Evolutionary conservation across 2,329 filamentous ascomycete species (phyloP).

Genomic region (Pyrenophora teres): DNA sequence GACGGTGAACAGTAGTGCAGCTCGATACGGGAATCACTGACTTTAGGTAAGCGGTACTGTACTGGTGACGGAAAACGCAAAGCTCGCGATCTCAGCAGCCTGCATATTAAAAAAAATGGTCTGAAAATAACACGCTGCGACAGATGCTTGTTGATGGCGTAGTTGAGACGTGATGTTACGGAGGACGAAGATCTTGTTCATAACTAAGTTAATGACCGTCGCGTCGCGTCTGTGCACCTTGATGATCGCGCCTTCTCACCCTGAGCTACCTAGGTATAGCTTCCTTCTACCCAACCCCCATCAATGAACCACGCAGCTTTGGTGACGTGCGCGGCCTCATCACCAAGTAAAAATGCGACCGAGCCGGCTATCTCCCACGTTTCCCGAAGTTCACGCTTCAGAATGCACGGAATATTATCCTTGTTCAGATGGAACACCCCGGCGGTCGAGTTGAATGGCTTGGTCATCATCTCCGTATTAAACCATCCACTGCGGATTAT

Average conservation of each 20-base stretch:
- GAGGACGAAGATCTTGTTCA: background rate
- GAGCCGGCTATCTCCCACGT: constrained; percentile 7
- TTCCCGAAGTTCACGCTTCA: constrained; percentile 6
- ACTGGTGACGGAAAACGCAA: background rate
- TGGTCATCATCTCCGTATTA: constrained; percentile 3
- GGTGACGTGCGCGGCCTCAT: constrained; percentile 3
- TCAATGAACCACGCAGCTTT: constrained; percentile 8
- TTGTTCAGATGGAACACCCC: constrained; percentile 2
- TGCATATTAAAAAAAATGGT: background rate
- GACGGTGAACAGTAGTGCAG: background rate
- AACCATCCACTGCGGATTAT: background rate
- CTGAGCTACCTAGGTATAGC: background rate
- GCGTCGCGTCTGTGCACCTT: background rate
- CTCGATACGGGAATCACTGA: background rate
- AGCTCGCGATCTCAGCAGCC: background rate
- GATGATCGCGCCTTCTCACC: background rate
- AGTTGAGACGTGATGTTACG: background rate
- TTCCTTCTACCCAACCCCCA: background rate
- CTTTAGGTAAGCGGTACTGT: background rate
- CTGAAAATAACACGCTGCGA: background rate
- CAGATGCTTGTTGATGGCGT: background rate
- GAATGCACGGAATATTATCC: constrained; percentile 1
- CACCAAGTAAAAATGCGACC: background rate
- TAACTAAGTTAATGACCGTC: too few species aligned
- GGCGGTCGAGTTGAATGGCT: background rate